Evolutionary conservation across 2,329 filamentous ascomycete species (phyloP).

Genomic region (Alternaria ventricosa): DNA sequence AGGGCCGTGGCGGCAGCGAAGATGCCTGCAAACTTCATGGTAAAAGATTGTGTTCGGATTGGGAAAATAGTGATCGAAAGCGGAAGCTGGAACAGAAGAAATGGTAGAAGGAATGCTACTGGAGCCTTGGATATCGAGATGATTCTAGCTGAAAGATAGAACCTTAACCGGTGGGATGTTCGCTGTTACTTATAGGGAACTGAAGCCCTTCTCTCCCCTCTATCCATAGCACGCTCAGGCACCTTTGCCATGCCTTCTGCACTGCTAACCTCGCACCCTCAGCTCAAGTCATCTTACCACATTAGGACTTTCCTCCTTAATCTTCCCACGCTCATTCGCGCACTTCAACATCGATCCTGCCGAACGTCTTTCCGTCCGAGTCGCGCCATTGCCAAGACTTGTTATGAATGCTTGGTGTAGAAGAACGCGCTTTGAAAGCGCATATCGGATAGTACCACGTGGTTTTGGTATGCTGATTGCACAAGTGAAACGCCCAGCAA

Average conservation of each 20-base stretch:
- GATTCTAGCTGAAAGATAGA: slow-evolving; percentile 8
- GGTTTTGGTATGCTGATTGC: slow-evolving; percentile 1
- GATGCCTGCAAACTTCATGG: slow-evolving; percentile 23
- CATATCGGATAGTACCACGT: neutral
- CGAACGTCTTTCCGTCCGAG: slow-evolving; percentile 9
- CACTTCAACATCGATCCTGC: slow-evolving; percentile 19
- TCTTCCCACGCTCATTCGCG: slow-evolving; percentile 18
- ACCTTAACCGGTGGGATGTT: neutral
- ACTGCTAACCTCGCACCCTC: slow-evolving; percentile 1
- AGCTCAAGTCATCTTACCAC: slow-evolving; percentile 9
- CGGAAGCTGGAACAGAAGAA: neutral
- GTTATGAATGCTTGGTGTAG: slow-evolving; percentile 4
- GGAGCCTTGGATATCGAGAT: neutral
- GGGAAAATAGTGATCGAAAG: neutral
- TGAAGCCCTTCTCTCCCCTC: neutral
- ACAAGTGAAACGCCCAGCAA: slow-evolving; percentile 20
- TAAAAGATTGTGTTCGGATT: neutral
- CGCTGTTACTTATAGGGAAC: slow-evolving; percentile 6
- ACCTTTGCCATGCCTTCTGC: slow-evolving; percentile 1
- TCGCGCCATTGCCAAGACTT: slow-evolving; percentile 8
- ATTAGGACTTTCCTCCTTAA: neutral
- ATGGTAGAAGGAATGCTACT: neutral
- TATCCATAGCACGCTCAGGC: neutral
- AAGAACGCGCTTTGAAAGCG: neutral
- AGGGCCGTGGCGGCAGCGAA: slow-evolving; percentile 25